These are phyloP conservation scores for Groenewaldozyma auringiensis DNA, from an alignment of 1,139 yeast genomes.

Conservation along the genomic window DNA sequence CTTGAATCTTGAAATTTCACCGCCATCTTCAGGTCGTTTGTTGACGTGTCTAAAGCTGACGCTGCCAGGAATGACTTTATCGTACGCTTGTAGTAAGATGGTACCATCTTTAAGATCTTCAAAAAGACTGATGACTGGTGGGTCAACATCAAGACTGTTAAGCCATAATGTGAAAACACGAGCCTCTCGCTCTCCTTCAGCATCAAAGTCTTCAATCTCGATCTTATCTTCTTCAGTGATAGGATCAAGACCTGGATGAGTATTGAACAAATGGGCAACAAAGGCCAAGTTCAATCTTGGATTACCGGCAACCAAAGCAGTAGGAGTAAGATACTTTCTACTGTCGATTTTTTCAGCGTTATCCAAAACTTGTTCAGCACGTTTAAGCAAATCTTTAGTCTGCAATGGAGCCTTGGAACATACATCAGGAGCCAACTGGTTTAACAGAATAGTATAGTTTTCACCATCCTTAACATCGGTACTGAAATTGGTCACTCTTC, in stretches of 20 bases:
- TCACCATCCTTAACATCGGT: conserved; percentile 92
- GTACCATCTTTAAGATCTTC: conserved; percentile 95
- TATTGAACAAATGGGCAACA: conserved; percentile 93
- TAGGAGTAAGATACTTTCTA: conserved; percentile 91
- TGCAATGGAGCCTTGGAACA: conserved; percentile 81
- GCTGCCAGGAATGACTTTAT: conserved; percentile 90
- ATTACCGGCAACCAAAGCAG: conserved; percentile 88
- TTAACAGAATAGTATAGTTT: conserved; percentile 78
- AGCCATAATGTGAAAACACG: conserved; percentile 97
- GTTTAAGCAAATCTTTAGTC: conserved; percentile 55
- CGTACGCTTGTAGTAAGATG: conserved; percentile 83
- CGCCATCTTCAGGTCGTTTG: conserved; percentile 65
- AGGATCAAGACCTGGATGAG: conserved; percentile 95
- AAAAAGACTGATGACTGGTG: conserved; percentile 82
- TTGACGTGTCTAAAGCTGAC: conserved; percentile 77
- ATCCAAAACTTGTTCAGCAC: conserved; percentile 79
- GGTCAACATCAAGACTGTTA: conserved; percentile 91
- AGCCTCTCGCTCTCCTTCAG: conserved; percentile 99
- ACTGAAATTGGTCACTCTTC: conserved; percentile 80
- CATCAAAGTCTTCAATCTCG: conserved; percentile 83
- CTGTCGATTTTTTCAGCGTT: conserved; percentile 90
- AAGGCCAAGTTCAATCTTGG: conserved; percentile 94
- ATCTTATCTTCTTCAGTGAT: conserved; percentile 86
- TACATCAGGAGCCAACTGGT: conserved; percentile 77
- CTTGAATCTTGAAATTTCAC: conserved; percentile 80